Evolutionary conservation across 1,139 yeast genomes (phyloP).

Genomic region (Scheffersomyces quercinus): DNA sequence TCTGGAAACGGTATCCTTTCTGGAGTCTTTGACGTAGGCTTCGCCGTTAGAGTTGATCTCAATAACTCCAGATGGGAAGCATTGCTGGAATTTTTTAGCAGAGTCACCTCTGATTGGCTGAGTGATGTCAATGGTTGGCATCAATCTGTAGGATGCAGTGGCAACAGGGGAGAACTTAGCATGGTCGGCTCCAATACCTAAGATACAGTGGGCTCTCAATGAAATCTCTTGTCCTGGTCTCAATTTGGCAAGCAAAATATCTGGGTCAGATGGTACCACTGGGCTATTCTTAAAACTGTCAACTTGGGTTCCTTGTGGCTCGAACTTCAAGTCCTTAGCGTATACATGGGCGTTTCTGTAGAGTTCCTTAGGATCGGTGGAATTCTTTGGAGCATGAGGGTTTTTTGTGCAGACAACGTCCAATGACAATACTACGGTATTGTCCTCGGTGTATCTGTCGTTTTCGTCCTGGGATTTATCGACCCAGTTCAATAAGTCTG

Average conservation of each 20-base stretch:
- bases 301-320: conserved; percentile 86
- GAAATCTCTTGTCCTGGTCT: conserved; percentile 97
- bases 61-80: conserved; percentile 93
- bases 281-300: conserved; percentile 69
- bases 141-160: conserved; percentile 92
- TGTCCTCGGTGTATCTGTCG: conserved; percentile 78
- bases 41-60: conserved; percentile 67
- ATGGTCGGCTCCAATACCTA: conserved; percentile 93
- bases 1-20: conserved; percentile 94
- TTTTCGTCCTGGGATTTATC: conserved; percentile 64
- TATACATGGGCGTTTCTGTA: conserved; percentile 85
- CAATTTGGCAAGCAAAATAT: conserved; percentile 84
- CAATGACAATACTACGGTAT: conserved; percentile 81
- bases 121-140: conserved; percentile 84
- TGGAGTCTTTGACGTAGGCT: conserved; percentile 82
- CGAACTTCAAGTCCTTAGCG: conserved; percentile 85
- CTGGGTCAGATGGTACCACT: conserved; percentile 80
- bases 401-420: conserved; percentile 83
- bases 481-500: conserved; percentile 83
- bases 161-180: conserved; percentile 97
- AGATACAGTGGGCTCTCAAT: conserved; percentile 83
- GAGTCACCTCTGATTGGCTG: conserved; percentile 74
- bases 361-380: conserved; percentile 80
- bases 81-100: conserved; percentile 78
- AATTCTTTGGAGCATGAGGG: conserved; percentile 76